phyloP scores from a whole-genome alignment of 2,329 filamentous ascomycete species.

The Dryadomyces quercivorus region DNA sequence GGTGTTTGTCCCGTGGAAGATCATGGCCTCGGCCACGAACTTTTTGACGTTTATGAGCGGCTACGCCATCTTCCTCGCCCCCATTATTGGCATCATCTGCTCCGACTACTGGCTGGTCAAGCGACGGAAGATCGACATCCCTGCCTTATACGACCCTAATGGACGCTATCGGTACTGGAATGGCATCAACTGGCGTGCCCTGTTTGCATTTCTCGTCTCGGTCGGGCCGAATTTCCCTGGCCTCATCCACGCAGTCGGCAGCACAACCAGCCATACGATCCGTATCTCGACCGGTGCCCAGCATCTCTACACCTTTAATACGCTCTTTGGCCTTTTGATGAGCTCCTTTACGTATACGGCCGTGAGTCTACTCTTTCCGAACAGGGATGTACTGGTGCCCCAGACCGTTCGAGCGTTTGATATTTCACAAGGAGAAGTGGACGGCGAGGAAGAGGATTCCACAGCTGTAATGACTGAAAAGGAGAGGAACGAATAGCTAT shows the following conservation, averaged over 20 bases:
- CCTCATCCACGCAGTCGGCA: slow-evolving; percentile 4
- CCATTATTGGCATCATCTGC: slow-evolving; percentile 20
- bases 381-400: neutral
- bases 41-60: slow-evolving; percentile 12
- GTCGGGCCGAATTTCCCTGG: slow-evolving; percentile 7
- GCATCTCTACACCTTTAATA: slow-evolving; percentile 15
- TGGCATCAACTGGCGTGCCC: slow-evolving; percentile 12
- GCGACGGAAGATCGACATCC: slow-evolving; percentile 20
- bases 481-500: too few species aligned
- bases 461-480: too few species aligned
- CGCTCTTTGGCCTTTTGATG: slow-evolving; percentile 12
- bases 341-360: slow-evolving; percentile 5
- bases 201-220: slow-evolving; percentile 2
- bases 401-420: neutral
- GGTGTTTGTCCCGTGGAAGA: slow-evolving; percentile 14
- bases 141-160: slow-evolving; percentile 22
- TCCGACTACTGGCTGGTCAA: slow-evolving; percentile 26
- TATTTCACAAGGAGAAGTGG: neutral
- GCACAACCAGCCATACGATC: slow-evolving; percentile 2
- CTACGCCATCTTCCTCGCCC: slow-evolving; percentile 12
- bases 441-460: too few species aligned
- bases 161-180: slow-evolving; percentile 21
- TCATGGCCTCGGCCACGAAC: slow-evolving; percentile 9
- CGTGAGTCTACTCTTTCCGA: slow-evolving; percentile 7
- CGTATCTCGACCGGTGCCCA: slow-evolving; percentile 8